Evolutionary conservation across 2,329 filamentous ascomycete genomes (phyloP).

Genomic region (Calonectria leucothoes): DNA sequence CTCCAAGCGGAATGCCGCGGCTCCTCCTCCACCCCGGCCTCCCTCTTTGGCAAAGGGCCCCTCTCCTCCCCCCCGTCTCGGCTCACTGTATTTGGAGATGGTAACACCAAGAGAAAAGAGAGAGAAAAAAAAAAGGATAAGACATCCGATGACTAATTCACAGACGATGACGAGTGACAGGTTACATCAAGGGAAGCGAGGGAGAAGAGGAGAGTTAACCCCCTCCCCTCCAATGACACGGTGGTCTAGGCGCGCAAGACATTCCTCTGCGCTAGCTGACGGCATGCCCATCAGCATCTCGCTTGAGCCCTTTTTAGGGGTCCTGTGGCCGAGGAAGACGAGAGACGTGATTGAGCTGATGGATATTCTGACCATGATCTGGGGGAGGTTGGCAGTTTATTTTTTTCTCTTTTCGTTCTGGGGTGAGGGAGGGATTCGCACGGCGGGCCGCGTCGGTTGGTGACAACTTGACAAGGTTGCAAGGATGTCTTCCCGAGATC

Average conservation of each 20-base stretch:
- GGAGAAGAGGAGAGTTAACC: background rate
- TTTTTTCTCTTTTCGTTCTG: too few relatives aligned
- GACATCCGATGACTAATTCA: background rate
- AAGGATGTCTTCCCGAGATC: conserved; percentile 9
- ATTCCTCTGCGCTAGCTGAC: background rate
- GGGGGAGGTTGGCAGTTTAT: background rate
- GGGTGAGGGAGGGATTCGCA: background rate
- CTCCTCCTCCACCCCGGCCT: background rate
- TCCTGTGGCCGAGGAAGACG: background rate
- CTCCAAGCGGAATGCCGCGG: background rate
- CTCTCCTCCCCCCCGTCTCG: too few relatives aligned
- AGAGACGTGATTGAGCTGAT: background rate
- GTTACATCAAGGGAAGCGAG: background rate
- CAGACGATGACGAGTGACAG: background rate
- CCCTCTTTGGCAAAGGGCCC: background rate
- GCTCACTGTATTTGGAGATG: background rate
- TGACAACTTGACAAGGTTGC: background rate
- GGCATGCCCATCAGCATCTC: conserved; percentile 7
- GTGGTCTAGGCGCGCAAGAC: background rate
- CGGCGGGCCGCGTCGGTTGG: background rate
- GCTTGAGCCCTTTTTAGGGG: background rate
- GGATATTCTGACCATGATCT: background rate
- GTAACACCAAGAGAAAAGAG: background rate
- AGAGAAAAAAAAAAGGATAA: background rate
- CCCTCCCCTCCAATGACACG: background rate